phyloP scores from a whole-genome alignment of 2,329 filamentous ascomycete species.

The Hortaea werneckii region DNA sequence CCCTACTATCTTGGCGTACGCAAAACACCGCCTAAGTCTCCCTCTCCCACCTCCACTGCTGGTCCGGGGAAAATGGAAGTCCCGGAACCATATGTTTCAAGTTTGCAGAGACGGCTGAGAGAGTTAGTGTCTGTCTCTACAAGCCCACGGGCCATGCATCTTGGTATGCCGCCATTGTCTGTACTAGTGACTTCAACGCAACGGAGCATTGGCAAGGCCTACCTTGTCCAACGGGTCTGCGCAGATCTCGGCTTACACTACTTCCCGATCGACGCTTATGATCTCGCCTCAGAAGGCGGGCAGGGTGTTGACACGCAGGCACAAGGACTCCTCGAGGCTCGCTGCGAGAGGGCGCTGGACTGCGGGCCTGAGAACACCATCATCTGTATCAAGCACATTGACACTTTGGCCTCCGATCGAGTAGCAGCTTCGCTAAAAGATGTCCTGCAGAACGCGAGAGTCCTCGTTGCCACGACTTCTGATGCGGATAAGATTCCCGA shows the following conservation, averaged over 20 bases:
- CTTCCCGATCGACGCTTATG: slow-evolving; percentile 82
- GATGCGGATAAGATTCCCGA: slow-evolving; percentile 92
- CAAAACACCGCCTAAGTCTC: slow-evolving; percentile 38
- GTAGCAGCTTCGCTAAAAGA: slow-evolving; percentile 80
- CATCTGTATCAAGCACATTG: slow-evolving; percentile 78
- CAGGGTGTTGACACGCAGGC: slow-evolving; percentile 89
- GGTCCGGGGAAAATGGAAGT: slow-evolving; percentile 18
- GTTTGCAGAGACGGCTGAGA: slow-evolving; percentile 54
- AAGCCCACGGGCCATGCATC: slow-evolving; percentile 72
- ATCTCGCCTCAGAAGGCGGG: slow-evolving; percentile 84
- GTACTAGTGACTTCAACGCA: slow-evolving; percentile 86
- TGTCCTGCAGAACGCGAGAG: slow-evolving; percentile 65
- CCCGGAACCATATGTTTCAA: slow-evolving; percentile 34
- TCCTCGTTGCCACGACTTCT: slow-evolving; percentile 86
- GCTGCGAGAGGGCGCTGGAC: slow-evolving; percentile 78
- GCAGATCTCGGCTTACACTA: slow-evolving; percentile 83
- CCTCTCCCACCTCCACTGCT: slow-evolving; percentile 2
- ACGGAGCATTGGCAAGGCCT: slow-evolving; percentile 85
- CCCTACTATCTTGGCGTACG: slow-evolving; percentile 76
- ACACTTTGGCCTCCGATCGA: slow-evolving; percentile 81
- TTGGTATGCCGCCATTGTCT: slow-evolving; percentile 79
- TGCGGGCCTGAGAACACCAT: slow-evolving; percentile 78
- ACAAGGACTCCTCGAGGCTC: slow-evolving; percentile 76
- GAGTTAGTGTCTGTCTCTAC: slow-evolving; percentile 83
- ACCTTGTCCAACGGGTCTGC: slow-evolving; percentile 64